Evolutionary conservation across 192 early-diverging fungal species (phyloP), one percentile per base, ranked within the genome.

Genomic region (Lobosporangium transversale): DNA sequence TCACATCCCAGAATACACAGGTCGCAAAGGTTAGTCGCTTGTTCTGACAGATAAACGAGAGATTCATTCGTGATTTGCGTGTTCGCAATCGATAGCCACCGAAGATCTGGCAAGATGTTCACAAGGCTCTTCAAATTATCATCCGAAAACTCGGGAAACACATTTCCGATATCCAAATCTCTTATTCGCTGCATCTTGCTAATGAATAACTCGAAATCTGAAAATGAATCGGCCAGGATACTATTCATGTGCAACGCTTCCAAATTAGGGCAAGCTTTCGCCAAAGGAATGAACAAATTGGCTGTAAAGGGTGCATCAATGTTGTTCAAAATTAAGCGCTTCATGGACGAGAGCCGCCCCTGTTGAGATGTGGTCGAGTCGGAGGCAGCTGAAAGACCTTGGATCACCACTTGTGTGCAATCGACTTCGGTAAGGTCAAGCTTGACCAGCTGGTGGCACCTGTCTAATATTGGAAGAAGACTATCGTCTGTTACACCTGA

Each of bases 161-260:
- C 73, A 23, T 76, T 76, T 30, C 73, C 73, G 21, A 76, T 67
- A 32, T 76, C 73, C 6, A 76, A 51, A 44, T 76, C 73, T 21
- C 17, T 32, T 2, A 76, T 27, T 14, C 27, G 20, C 23, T 42
- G 53, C 29, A 51, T 67, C 53, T 67, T 66, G 14, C 48, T 2
- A 15, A 76, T 50, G 43, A 76, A 76, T 18, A 23, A 56, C 2
- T 29, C 18, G 49, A 67, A 76, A 12, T 76, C 73, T 36, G 62
- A 59, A n/a, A 76, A 76, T 7, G 73, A 57, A 17, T 76, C 73
- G 18, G 73, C 73, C 29, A 76, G 31, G 6, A 76, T 66, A 26
- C 73, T 76, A 35, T 76, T 76, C 73, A 76, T 76, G 53, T 76
- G 73, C 1, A 76, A 48, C 43, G 66, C 73, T 12, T 67, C 53